Conservation (phyloP, 2,329 filamentous ascomycete genomes). For the Exophiala calicioides region DNA sequence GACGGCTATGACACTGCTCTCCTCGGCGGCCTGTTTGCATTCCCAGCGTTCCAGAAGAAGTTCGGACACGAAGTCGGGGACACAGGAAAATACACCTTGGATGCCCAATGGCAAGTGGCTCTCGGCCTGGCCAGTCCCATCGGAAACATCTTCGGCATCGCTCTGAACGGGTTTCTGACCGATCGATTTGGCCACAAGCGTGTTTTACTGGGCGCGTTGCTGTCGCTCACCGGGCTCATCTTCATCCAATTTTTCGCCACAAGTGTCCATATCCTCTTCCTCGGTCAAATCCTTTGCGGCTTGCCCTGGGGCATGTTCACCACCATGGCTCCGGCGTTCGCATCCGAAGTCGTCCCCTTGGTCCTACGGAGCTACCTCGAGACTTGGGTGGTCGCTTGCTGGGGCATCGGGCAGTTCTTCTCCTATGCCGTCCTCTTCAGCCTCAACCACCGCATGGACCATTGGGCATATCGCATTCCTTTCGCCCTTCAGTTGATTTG, state of each 20-base stretch:
- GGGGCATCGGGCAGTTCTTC: constrained; percentile 39
- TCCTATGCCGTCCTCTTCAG: constrained; percentile 35
- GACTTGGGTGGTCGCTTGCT: constrained; percentile 35
- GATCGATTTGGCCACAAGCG: constrained; percentile 21
- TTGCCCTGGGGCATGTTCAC: constrained; percentile 27
- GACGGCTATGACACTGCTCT: constrained; percentile 41
- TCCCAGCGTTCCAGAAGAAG: constrained; percentile 32
- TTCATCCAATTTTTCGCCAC: constrained; percentile 36
- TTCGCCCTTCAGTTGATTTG: constrained; percentile 49
- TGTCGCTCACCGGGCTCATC: constrained; percentile 28
- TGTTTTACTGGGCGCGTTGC: constrained; percentile 19
- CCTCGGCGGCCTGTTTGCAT: constrained; percentile 33
- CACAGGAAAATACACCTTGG: constrained; percentile 29
- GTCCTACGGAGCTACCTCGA: constrained; percentile 20
- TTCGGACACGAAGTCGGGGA: constrained; percentile 37
- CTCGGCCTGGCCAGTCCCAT: constrained; percentile 44
- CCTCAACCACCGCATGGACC: constrained; percentile 32
- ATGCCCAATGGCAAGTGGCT: constrained; percentile 58
- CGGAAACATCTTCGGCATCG: constrained; percentile 21
- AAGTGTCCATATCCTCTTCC: constrained; percentile 31
- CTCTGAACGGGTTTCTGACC: constrained; percentile 22
- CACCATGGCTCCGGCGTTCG: constrained; percentile 23
- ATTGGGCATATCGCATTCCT: constrained; percentile 41
- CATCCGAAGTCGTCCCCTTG: constrained; percentile 23
- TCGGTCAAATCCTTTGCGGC: constrained; percentile 33